These are phyloP conservation scores for Alloteropsis semialata DNA, from an alignment of 176 grass and related monocot species.

Conservation along the genomic window DNA sequence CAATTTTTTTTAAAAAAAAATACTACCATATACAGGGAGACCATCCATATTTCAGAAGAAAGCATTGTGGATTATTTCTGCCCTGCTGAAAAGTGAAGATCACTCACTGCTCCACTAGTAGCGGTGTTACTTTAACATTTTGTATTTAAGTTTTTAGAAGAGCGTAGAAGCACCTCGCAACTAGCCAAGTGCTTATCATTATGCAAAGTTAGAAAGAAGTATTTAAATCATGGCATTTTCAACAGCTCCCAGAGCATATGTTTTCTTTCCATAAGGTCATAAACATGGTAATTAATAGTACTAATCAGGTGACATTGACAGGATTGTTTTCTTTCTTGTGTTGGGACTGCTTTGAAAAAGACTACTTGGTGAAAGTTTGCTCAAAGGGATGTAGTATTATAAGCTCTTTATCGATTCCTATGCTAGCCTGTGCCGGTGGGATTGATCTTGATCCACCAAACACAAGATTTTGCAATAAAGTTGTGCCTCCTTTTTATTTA, in stretches of 20 bases:
- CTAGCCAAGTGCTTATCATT: background rate
- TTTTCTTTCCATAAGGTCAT: background rate
- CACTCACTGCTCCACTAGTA: background rate
- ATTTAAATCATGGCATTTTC: background rate
- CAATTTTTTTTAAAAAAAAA: background rate
- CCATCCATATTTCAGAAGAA: too few species aligned
- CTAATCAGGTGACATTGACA: background rate
- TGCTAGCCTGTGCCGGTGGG: constrained; percentile 37
- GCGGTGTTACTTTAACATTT: background rate
- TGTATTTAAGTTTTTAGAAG: background rate
- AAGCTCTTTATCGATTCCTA: constrained; percentile 22
- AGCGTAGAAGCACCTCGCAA: background rate
- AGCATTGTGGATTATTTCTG: background rate
- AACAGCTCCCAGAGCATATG: background rate
- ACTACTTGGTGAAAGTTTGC: constrained; percentile 29
- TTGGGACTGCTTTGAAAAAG: constrained; percentile 32
- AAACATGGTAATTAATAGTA: background rate
- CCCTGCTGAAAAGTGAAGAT: background rate
- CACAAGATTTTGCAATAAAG: constrained; percentile 29
- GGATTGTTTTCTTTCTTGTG: background rate
- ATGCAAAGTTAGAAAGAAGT: background rate
- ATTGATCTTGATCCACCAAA: constrained; percentile 42
- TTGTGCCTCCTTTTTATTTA: constrained; percentile 15
- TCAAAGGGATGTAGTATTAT: background rate
- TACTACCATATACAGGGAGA: too few species aligned